Percentiles rank a stretch among this genome's conserved stretches.
Conservation (phyloP, 257 asterid species). For the Ehretia macrophylla region DNA sequence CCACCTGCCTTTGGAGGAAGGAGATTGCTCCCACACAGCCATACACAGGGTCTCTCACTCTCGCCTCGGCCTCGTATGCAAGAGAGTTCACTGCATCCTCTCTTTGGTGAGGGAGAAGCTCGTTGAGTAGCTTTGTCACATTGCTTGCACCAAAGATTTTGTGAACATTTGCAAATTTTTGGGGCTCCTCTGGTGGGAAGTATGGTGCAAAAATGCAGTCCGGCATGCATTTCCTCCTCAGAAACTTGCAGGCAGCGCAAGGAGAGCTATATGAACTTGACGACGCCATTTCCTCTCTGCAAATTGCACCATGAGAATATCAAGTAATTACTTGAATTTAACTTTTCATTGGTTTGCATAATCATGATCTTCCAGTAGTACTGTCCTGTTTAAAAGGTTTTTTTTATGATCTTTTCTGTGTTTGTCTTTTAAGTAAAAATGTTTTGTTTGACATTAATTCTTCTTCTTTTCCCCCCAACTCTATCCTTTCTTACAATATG, state of each 20-base stretch:
- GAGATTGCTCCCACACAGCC: conserved; percentile 34
- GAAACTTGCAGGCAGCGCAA: conserved; percentile 29
- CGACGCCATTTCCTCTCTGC: neutral
- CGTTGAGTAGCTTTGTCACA: conserved; percentile 20
- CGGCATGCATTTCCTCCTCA: conserved; percentile 26
- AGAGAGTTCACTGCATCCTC: conserved; percentile 27
- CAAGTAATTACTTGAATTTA: neutral
- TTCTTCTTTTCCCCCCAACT: too few species aligned
- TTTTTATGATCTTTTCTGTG: too few species aligned
- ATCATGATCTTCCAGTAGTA: too few species aligned
- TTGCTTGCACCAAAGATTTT: conserved; percentile 30
- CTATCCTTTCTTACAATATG: too few species aligned
- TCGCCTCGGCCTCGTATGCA: conserved; percentile 25
- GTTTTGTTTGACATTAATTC: too few species aligned
- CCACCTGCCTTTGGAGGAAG: conserved; percentile 24
- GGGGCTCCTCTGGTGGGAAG: conserved; percentile 28
- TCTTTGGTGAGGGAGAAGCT: conserved; percentile 26
- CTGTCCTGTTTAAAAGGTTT: too few species aligned
- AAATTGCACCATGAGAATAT: too few species aligned
- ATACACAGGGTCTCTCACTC: conserved; percentile 22
- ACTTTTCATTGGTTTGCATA: too few species aligned
- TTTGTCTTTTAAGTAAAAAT: too few species aligned
- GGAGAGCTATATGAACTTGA: conserved; percentile 17
- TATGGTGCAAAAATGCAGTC: conserved; percentile 30
- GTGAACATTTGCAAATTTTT: conserved; percentile 27